Evolutionary conservation across 208 protist species (phyloP), one percentile per base, ranked within the genome.

Genomic region (Blastocrithidia nonstop): DNA sequence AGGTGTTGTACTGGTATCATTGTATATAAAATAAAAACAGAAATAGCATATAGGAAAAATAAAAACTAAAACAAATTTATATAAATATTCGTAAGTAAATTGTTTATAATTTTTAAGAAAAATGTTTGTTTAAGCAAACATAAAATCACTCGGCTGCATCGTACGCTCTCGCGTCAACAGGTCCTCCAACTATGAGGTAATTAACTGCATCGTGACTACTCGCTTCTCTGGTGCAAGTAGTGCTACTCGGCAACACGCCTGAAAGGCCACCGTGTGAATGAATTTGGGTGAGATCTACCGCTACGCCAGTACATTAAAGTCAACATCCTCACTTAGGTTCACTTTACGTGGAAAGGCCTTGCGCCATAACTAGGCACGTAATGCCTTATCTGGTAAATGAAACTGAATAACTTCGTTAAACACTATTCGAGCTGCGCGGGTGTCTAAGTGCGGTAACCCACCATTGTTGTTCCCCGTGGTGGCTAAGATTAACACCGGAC

Each of bases 401-500:
- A 93, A 93, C 35, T 25, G 21, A 27, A 92, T 48, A 32, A 77
- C 59, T 20, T 66, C 52, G 28, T 61, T 61, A 37, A 86, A 88
- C 9, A 61, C 38, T 21, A 90, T 43, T 15, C 58, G 70, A 16
- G 65, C 60, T 4, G 72, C 66, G 20, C 54, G 57, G 0, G 61
- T 32, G 45, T 86, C 77, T 15, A 87, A 47, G 40, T 31, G 50
- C 21, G 42, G 35, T 20, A 50, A 53, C 15, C 59, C 25, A 29
- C 50, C 51, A 33, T 54, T 54, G 26, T 47, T 43, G 23, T 53
- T 54, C 2, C 61, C 69, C 4, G 75, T 88, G n/a, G 76, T 87
- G 3, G 74, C 84, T 26, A 90, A 66, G 22, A 93, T 70, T 29
- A 93, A 65, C 13, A 93, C 66, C 4, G 84, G 80, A 19, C 66